Evolutionary conservation across 495 filamentous ascomycete species (phyloP).

Genomic region (Evansstolkia leycettana): DNA sequence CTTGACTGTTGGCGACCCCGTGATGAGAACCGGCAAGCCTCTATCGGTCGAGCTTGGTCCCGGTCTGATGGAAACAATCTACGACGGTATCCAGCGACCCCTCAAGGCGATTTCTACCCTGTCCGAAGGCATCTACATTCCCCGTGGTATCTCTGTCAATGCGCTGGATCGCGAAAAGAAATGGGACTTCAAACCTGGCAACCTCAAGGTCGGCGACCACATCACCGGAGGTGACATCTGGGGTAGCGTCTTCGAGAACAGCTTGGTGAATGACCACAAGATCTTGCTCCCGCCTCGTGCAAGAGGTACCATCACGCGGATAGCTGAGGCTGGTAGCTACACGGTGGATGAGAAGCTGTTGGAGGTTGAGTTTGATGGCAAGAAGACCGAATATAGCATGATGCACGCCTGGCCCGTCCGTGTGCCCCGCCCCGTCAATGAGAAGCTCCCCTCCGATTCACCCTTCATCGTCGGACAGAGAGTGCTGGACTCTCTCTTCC

Average conservation of each 20-base stretch:
- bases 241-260: conserved; percentile 92
- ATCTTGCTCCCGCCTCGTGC: conserved; percentile 89
- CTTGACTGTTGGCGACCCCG: conserved; percentile 91
- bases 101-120: conserved; percentile 68
- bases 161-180: conserved; percentile 77
- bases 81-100: conserved; percentile 96
- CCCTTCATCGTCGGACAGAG: conserved; percentile 95
- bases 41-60: conserved; percentile 94
- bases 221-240: conserved; percentile 93
- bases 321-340: conserved; percentile 81
- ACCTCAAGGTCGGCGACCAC: conserved; percentile 87
- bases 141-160: conserved; percentile 82
- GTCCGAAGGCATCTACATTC: conserved; percentile 87
- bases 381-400: conserved; percentile 85
- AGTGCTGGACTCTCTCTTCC: conserved; percentile 95
- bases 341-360: conserved; percentile 90
- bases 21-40: conserved; percentile 80
- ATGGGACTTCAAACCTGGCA: conserved; percentile 85
- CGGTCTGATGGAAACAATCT: conserved; percentile 97
- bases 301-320: conserved; percentile 79
- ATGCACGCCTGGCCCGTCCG: conserved; percentile 99
- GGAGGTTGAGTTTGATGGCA: conserved; percentile 93
- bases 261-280: conserved; percentile 86
- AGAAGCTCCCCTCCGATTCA: conserved; percentile 75
- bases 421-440: conserved; percentile 78